Conservation (phyloP, 495 filamentous ascomycete species). For the Hypoxylon perforatum region DNA sequence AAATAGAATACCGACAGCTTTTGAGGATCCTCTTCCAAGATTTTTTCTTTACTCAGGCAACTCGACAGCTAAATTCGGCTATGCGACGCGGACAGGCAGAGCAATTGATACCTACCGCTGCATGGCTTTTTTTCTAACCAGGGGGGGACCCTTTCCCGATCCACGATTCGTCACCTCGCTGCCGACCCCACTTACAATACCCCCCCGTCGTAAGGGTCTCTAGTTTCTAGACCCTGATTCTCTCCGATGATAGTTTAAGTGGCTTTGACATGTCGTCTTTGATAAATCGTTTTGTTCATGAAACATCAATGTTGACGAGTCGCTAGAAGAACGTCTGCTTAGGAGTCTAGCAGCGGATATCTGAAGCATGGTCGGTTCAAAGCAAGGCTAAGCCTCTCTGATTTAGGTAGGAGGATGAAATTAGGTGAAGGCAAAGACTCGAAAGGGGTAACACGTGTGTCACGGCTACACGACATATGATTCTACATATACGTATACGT, state of each 20-base stretch:
- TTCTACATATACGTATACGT: slow-evolving; percentile 29
- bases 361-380: slow-evolving; percentile 23
- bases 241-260: not conserved
- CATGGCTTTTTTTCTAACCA: slow-evolving; percentile 28
- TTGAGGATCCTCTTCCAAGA: slow-evolving; percentile 18
- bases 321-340: slow-evolving; percentile 6
- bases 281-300: slow-evolving; percentile 9
- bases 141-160: slow-evolving; percentile 18
- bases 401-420: slow-evolving; percentile 16
- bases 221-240: not conserved
- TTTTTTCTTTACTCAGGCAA: slow-evolving; percentile 19
- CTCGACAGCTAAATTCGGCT: slow-evolving; percentile 40
- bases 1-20: slow-evolving; percentile 26
- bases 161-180: slow-evolving; percentile 32
- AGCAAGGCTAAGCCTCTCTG: slow-evolving; percentile 5
- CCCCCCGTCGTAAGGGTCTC: slow-evolving; percentile 1
- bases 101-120: slow-evolving; percentile 24
- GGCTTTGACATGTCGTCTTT: slow-evolving; percentile 19
- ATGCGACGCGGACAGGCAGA: slow-evolving; percentile 16
- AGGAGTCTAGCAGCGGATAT: slow-evolving; percentile 6
- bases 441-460: slow-evolving; percentile 31
- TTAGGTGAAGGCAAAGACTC: slow-evolving; percentile 36
- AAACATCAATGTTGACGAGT: slow-evolving; percentile 21
- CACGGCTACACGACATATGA: slow-evolving; percentile 39
- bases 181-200: slow-evolving; percentile 26